phyloP scores from a whole-genome alignment of 2,329 filamentous ascomycete species.

The Colletotrichum lindemuthianum region DNA sequence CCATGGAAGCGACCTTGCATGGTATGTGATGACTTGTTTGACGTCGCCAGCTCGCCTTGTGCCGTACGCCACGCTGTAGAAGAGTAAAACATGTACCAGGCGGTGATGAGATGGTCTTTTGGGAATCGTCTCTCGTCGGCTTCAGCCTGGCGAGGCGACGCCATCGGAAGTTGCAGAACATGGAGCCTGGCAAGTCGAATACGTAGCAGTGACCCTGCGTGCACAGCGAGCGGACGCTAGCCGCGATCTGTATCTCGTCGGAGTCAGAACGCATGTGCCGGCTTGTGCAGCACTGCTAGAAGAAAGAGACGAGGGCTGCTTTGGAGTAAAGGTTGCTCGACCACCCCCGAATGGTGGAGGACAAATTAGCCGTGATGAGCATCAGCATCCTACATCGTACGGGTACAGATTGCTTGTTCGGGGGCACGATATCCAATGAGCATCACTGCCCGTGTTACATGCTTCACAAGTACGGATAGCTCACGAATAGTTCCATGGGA shows the following conservation, averaged over 20 bases:
- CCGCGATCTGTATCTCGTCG: background rate
- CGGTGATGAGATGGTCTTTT: background rate
- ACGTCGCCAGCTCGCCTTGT: background rate
- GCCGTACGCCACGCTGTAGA: background rate
- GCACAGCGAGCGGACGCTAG: too few relatives aligned
- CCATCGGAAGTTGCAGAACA: too few relatives aligned
- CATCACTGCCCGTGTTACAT: background rate
- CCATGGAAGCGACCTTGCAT: background rate
- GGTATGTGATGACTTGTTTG: too few relatives aligned
- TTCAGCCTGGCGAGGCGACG: constrained; percentile 2
- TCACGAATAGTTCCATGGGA: too few relatives aligned
- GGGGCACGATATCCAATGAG: background rate
- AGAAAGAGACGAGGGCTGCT: background rate
- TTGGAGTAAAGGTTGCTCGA: constrained; percentile 7
- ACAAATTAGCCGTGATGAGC: constrained; percentile 3
- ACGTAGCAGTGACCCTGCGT: too few relatives aligned
- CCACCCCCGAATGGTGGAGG: constrained; percentile 14
- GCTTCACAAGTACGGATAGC: too few relatives aligned
- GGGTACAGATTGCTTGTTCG: constrained; percentile 12
- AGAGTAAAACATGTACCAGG: constrained; percentile 15
- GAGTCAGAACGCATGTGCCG: constrained; percentile 18
- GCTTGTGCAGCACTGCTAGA: constrained; percentile 2
- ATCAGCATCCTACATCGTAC: constrained; percentile 19
- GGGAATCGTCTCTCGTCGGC: too few relatives aligned
- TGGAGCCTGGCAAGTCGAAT: too few relatives aligned